Conservation (phyloP, 352 stramenopile species). For the Pythium monospermum region DNA sequence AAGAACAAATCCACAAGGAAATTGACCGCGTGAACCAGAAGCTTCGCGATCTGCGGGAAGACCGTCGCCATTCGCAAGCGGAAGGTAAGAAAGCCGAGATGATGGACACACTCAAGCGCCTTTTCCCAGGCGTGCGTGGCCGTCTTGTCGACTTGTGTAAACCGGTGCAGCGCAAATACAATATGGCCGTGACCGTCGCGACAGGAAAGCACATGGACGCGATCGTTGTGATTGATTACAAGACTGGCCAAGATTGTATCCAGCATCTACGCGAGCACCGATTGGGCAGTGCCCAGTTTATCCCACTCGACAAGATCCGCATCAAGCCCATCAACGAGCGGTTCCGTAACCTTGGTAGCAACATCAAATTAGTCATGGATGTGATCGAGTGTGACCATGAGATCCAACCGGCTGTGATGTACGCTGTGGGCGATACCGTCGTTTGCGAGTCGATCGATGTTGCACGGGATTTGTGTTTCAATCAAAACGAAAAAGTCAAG, state of each 20-base stretch:
- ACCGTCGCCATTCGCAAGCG: conserved; percentile 89
- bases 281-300: conserved; percentile 93
- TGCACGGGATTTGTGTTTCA: conserved; percentile 84
- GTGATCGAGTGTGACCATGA: conserved; percentile 93
- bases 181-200: conserved; percentile 96
- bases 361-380: conserved; percentile 94
- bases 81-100: conserved; percentile 79
- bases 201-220: conserved; percentile 98
- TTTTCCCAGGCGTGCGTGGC: conserved; percentile 92
- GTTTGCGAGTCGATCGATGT: conserved; percentile 95
- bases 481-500: conserved; percentile 81
- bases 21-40: conserved; percentile 73
- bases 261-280: conserved; percentile 95
- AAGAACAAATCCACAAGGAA: conserved; percentile 61
- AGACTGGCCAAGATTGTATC: conserved; percentile 82
- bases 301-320: conserved; percentile 95
- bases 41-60: conserved; percentile 90
- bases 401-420: conserved; percentile 92
- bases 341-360: conserved; percentile 85
- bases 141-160: conserved; percentile 97
- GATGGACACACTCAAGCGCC: conserved; percentile 75
- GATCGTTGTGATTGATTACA: conserved; percentile 75
- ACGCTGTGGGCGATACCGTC: conserved; percentile 94
- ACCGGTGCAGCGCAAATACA: conserved; percentile 95
- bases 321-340: conserved; percentile 92